These are phyloP conservation scores for Pestalotiopsis sp. DNA, from an alignment of 2,329 filamentous ascomycete species.

Conservation along the genomic window DNA sequence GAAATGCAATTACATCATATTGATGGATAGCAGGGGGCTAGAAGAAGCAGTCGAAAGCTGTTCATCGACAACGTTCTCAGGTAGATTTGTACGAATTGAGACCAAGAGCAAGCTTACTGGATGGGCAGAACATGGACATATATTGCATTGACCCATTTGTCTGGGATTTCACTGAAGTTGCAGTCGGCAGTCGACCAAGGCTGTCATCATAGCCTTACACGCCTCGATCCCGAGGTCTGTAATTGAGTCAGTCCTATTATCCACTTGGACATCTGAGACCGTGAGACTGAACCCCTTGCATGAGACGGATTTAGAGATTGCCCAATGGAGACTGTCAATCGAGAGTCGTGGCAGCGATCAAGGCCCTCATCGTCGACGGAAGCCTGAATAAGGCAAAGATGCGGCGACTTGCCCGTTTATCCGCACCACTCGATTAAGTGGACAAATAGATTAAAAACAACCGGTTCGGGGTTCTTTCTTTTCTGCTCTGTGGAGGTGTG, in stretches of 20 bases:
- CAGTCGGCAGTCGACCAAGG: too few species aligned
- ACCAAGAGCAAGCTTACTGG: too few species aligned
- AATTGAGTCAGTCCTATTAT: too few species aligned
- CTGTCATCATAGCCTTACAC: too few species aligned
- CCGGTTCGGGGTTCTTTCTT: neutral
- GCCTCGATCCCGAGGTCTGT: too few species aligned
- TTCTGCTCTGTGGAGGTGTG: neutral
- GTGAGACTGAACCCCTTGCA: too few species aligned
- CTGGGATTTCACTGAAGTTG: too few species aligned
- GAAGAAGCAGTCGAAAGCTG: neutral
- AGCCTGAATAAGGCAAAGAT: neutral
- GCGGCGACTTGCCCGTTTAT: neutral
- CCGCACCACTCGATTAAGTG: neutral
- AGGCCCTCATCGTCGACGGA: neutral
- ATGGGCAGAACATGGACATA: too few species aligned
- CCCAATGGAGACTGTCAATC: neutral
- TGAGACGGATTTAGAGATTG: too few species aligned
- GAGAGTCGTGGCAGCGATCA: neutral
- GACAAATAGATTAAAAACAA: neutral
- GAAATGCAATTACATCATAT: neutral
- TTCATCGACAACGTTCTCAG: neutral
- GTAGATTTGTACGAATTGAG: too few species aligned
- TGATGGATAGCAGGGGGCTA: neutral
- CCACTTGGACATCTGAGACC: too few species aligned
- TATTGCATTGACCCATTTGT: too few species aligned